Evolutionary conservation across 345 rosid species (phyloP), one percentile per base, ranked within the genome.

Genomic region (Theobroma cacao): DNA sequence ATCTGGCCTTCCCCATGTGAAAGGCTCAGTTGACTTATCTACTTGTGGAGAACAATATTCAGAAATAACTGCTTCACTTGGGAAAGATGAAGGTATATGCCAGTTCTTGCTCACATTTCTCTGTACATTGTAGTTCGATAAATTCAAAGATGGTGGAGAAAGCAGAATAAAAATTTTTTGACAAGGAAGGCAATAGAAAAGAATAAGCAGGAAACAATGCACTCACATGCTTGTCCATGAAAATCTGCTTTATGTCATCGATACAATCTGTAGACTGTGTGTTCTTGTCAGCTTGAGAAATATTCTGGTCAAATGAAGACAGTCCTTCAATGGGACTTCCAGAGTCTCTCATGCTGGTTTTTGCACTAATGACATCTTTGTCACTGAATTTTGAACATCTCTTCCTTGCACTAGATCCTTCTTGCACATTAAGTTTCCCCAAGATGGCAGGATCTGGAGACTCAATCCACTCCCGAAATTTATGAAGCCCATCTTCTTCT

Each of bases 51-150:
- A 80, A 73, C 76, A 62, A 86, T 95, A 95, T 41, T 97, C 99
- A 76, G 92, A 86, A 78, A 84, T 85, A 82, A 95, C 98, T 1
- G 86, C 90, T 80, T 90, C 98, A 81, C 98, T 95, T 40, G 99
- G 99, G 80, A 95, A 95, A 76, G 92, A 87, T 45, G 88, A 72
- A 68, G 99, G 97, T 82, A 95, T 82, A 79, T 95, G 93, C 99
- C 99, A 95, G 82, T 95, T 95, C 87, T 95, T 95, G 93, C 99
- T 95, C 81, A 93, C 97, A 76, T 95, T 95, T 85, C 99, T 92
- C 99, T 95, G 82, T 30, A 76, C 74, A 67, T 78, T 58, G n/a
- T 76, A 50, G 75, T 45, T 61, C 33, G 1, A 45, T 30, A 33
- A n/a, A 78, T 33, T 80, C 22, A 79, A 28, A 55, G 59, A 55